Base-by-base conservation (phyloP, 805 yeast genomes). In the Zygotorulaspora danielsina region DNA sequence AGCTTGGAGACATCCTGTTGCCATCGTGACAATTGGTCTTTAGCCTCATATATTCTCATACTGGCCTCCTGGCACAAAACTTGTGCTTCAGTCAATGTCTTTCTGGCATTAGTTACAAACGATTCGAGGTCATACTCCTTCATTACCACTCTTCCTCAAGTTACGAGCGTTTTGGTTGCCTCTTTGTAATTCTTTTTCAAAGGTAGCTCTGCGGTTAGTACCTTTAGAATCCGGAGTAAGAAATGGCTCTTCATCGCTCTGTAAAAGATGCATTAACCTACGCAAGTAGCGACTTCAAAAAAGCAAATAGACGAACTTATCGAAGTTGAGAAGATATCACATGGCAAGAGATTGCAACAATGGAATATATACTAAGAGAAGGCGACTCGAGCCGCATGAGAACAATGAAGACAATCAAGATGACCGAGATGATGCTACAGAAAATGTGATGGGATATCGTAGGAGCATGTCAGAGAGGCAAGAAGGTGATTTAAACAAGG, bases 31-130 rank as follows among this genome's bases (percentile, higher is more conserved):
- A 75, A 59, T 10, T 64, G 55, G n/a, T 51, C 54, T 36, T 44
- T 48, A 2, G 71, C 64, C 8, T 59, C 56, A 1, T 61, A 56
- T 6, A 76, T 63, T 16, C 59, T 53, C 15, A 51, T 48, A 49
- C 72, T 72, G 13, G 82, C 79, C 22, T 66, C 67, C n/a, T 67
- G 66, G 37, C 84, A 78, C 3, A 73, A 51, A 6, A 65, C 61
- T 39, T 73, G 77, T 0, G 81, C 82, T 10, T 66, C 64, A 1
- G 67, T 56, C 24, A 78, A 64, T 16, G 72, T 69, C 39, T 55
- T 60, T 32, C 71, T 68, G 0, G 84, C 78, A 50, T 72, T 76
- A 10, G 51, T 46, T 6, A 66, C 60, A 73, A 76, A 72, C 16
- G 45, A 46, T 19, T 51, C 45, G 13, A 45, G 35, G 13, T 45